A percentile compares a stretch with the other conserved stretches of the same genome.
These are phyloP conservation scores for Mycena olivaceomarginata DNA, from an alignment of 768 basidiomycete species.

Conservation along the genomic window DNA sequence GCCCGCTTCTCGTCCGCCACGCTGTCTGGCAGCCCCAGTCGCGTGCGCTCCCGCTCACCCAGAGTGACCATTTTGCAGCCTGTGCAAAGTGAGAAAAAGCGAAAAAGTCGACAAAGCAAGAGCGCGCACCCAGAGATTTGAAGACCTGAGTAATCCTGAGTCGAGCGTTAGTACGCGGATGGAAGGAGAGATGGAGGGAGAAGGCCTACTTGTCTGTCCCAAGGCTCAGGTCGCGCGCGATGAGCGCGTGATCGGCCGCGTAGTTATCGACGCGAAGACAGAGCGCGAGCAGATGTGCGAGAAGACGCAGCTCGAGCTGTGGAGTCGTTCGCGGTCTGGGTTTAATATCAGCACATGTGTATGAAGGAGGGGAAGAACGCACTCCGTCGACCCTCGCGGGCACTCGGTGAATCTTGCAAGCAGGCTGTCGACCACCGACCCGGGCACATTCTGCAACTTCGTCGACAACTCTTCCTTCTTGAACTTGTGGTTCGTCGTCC, in stretches of 20 bases:
- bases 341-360: not conserved
- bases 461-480: conserved; percentile 73
- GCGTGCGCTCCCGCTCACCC: conserved; percentile 77
- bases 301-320: conserved; percentile 80
- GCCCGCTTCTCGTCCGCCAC: conserved; percentile 83
- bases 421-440: conserved; percentile 82
- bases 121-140: conserved; percentile 54
- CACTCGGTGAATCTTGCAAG: conserved; percentile 89
- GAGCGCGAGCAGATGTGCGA: conserved; percentile 88
- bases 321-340: conserved; percentile 76
- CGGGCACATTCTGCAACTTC: conserved; percentile 75
- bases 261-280: conserved; percentile 89
- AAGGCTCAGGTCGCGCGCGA: conserved; percentile 88
- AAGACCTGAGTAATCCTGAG: conserved; percentile 66
- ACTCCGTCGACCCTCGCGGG: conserved; percentile 81
- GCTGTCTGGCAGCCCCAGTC: conserved; percentile 79
- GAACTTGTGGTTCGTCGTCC: conserved; percentile 60
- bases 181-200: conserved; percentile 32
- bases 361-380: conserved; percentile 41
- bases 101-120: not conserved
- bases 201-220: conserved; percentile 75
- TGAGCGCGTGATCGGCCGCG: conserved; percentile 77
- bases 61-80: conserved; percentile 85
- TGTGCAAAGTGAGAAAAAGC: conserved; percentile 46
- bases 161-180: not conserved